Conservation (phyloP, 768 basidiomycete species). For the Suillus discolor region DNA sequence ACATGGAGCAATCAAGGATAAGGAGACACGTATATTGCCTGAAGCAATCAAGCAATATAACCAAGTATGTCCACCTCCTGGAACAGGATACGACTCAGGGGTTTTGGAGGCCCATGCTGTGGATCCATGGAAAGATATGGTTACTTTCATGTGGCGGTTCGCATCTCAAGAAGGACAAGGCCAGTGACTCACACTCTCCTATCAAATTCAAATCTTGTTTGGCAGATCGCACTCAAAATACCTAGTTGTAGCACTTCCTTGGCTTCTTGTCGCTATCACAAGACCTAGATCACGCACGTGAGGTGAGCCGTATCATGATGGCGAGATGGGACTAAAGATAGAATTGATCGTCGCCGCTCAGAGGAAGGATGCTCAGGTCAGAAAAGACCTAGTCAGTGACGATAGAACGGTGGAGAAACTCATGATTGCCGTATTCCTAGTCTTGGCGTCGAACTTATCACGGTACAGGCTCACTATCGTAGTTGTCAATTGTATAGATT, state of each 20-base stretch:
- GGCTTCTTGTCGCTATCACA: slow-evolving; percentile 23
- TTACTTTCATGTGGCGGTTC: slow-evolving; percentile 95
- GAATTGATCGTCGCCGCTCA: slow-evolving; percentile 27
- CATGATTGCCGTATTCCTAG: slow-evolving; percentile 12
- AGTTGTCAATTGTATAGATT: slow-evolving; percentile 15
- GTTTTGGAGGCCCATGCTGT: slow-evolving; percentile 38
- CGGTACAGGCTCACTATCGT: slow-evolving; percentile 32
- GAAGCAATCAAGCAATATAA: slow-evolving; percentile 86
- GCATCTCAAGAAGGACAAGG: slow-evolving; percentile 84
- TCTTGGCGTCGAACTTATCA: slow-evolving; percentile 18
- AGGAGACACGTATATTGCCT: slow-evolving; percentile 56
- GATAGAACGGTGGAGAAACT: slow-evolving; percentile 21
- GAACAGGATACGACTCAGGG: slow-evolving; percentile 86
- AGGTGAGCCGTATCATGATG: slow-evolving; percentile 37
- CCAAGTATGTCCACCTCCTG: slow-evolving; percentile 94
- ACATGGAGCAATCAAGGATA: neutral
- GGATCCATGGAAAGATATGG: slow-evolving; percentile 41
- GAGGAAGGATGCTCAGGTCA: slow-evolving; percentile 22
- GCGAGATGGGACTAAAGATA: slow-evolving; percentile 31
- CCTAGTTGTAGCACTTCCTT: slow-evolving; percentile 29
- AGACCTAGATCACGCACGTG: slow-evolving; percentile 31
- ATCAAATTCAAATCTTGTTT: slow-evolving; percentile 5
- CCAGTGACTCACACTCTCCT: neutral
- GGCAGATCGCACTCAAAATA: slow-evolving; percentile 53
- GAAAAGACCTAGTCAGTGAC: slow-evolving; percentile 24